A percentile compares a stretch with the other conserved stretches of the same genome.
Conservation (phyloP, 805 yeast genomes). For the Candida pini region DNA sequence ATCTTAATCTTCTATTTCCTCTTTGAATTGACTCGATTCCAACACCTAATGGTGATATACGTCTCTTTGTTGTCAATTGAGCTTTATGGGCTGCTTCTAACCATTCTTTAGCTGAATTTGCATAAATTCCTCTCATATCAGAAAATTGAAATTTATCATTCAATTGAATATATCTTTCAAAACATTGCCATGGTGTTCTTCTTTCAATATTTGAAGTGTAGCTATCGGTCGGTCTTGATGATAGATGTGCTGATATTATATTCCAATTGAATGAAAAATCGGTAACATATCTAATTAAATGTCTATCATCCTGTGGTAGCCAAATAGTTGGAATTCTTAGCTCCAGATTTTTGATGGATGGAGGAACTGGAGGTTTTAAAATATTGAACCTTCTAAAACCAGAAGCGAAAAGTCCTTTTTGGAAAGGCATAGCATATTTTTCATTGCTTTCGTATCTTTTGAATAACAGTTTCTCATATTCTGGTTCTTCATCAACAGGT, state of each 20-base stretch:
- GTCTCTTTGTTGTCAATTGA: slow-evolving; percentile 80
- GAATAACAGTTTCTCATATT: slow-evolving; percentile 54
- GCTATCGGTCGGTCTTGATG: slow-evolving; percentile 57
- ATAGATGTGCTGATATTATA: slow-evolving; percentile 75
- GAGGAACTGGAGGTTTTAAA: slow-evolving; percentile 88
- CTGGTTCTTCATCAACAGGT: slow-evolving; percentile 56
- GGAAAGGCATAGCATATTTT: slow-evolving; percentile 32
- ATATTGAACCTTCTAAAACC: slow-evolving; percentile 51
- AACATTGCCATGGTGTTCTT: slow-evolving; percentile 98
- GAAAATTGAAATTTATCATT: slow-evolving; percentile 81
- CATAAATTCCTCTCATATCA: slow-evolving; percentile 84
- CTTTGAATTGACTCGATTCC: slow-evolving; percentile 88
- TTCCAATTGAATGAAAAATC: slow-evolving; percentile 93
- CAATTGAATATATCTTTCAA: slow-evolving; percentile 90
- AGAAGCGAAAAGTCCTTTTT: slow-evolving; percentile 54
- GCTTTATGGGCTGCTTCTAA: slow-evolving; percentile 84
- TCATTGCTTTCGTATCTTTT: slow-evolving; percentile 42
- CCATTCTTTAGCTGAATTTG: slow-evolving; percentile 85
- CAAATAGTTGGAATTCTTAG: slow-evolving; percentile 89
- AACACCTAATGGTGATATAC: slow-evolving; percentile 91
- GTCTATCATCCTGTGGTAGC: slow-evolving; percentile 90
- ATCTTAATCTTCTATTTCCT: slow-evolving; percentile 84
- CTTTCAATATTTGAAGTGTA: slow-evolving; percentile 88
- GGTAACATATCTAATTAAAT: slow-evolving; percentile 72
- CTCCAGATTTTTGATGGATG: slow-evolving; percentile 73